Evolutionary conservation across 2,329 filamentous ascomycete genomes (phyloP), one percentile per base, ranked within the genome.

Genomic region (Neoarthrinium moseri): DNA sequence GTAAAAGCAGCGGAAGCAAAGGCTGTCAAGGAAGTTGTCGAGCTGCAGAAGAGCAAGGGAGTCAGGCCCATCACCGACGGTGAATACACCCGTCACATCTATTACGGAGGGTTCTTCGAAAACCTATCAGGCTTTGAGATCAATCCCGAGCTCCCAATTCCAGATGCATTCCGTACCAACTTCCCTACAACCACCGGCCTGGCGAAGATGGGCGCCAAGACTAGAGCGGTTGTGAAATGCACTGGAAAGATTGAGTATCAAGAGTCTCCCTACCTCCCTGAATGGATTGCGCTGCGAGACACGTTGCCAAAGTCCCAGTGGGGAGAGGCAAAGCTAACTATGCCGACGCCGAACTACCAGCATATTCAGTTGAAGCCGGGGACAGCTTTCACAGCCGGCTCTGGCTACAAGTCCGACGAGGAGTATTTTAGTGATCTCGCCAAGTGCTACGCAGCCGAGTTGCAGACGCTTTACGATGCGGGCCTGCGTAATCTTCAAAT

Each of bases 31-130:
- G 74, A 84, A 37, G 78, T 87, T 40, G 83, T 88, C 21, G 72
- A 80, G 57, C 73, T 80, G 53, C 86, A 90, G 69, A 70, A 79
- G 52, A 69, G 81, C 49, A 72, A 84, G 43, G 80, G 82, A 21
- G 77, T 87, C 47, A 75, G 78, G 17, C 77, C 78, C 13, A 71
- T 89, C 42, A 84, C 83, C 4, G 85, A 85, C 47, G 86, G 86
- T 57, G 86, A 89, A 66, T 89, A 87, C 36, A 70, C 72, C 39
- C 69, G 72, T 51, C 72, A 72, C 52, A 74, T 72, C 53, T 75
- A 73, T 62, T 74, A 73, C 56, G 68, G 65, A 6, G 72, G 72
- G 41, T 72, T 75, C 55, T 74, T 75, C 52, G 73, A 75, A 61
- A 71, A 69, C 48, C 66, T 75, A 7, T 47, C 44, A 3, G 71